A percentile compares a stretch with the other conserved stretches of the same genome.
Conservation (phyloP, 345 rosid species). For the Rhodomyrtus tomentosa region DNA sequence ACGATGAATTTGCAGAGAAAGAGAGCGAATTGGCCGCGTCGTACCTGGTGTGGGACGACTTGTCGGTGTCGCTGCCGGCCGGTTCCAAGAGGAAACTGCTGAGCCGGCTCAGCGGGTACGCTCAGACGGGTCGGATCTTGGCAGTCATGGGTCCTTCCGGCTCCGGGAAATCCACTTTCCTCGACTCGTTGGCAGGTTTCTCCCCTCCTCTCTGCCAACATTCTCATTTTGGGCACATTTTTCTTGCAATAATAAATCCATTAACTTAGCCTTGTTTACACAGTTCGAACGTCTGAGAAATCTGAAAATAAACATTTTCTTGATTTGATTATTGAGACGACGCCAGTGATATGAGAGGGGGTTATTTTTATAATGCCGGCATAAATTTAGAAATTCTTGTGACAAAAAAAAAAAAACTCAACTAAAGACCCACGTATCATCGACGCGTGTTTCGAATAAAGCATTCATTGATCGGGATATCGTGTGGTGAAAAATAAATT, state of each 20-base stretch:
- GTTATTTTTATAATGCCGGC: background rate
- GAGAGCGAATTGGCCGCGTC: background rate
- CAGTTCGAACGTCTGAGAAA: background rate
- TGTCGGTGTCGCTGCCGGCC: conserved; percentile 6
- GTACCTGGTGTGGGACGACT: conserved; percentile 20
- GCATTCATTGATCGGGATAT: too few relatives aligned
- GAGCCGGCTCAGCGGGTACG: conserved; percentile 12
- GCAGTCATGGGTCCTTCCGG: conserved; percentile 37
- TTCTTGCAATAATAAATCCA: background rate
- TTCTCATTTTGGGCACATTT: background rate
- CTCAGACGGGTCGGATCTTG: conserved; percentile 13
- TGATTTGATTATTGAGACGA: background rate
- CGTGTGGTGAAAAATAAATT: too few relatives aligned
- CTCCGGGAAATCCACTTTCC: conserved; percentile 27
- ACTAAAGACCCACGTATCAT: too few relatives aligned
- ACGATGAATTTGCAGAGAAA: background rate
- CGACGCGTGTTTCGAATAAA: too few relatives aligned
- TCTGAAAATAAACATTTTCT: background rate
- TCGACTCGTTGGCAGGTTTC: conserved; percentile 27
- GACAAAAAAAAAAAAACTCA: background rate
- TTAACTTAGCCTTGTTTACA: background rate
- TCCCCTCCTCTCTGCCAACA: background rate
- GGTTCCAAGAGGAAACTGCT: conserved; percentile 6
- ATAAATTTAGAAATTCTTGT: background rate
- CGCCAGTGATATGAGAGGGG: background rate